phyloP scores from a whole-genome alignment of 2,329 filamentous ascomycete genomes.

The Talaromyces atroroseus region DNA sequence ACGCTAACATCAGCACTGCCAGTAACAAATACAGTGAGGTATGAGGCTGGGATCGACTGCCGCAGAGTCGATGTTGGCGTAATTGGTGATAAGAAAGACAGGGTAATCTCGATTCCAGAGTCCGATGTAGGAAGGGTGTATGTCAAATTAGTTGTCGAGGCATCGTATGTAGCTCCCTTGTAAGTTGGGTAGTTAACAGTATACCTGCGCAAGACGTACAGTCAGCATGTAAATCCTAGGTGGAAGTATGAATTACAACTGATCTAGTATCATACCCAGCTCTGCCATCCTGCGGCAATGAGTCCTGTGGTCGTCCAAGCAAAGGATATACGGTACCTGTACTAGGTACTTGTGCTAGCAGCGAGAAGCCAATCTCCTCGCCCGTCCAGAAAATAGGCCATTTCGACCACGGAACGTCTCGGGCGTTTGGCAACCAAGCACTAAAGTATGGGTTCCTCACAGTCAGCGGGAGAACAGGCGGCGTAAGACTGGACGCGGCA shows the following conservation, averaged over 20 bases:
- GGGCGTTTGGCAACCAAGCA: slow-evolving; percentile 67
- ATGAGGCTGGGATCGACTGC: slow-evolving; percentile 76
- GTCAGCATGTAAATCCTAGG: slow-evolving; percentile 1
- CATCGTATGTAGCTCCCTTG: slow-evolving; percentile 60
- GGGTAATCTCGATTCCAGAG: slow-evolving; percentile 46
- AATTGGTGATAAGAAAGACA: slow-evolving; percentile 69
- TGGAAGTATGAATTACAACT: background rate
- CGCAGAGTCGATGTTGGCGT: slow-evolving; percentile 75
- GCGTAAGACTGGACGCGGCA: slow-evolving; percentile 50
- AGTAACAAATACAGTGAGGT: slow-evolving; percentile 65
- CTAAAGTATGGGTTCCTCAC: slow-evolving; percentile 74
- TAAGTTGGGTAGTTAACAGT: slow-evolving; percentile 56
- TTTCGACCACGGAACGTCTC: slow-evolving; percentile 69
- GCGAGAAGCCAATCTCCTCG: slow-evolving; percentile 58
- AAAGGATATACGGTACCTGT: slow-evolving; percentile 59
- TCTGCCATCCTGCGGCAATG: slow-evolving; percentile 36
- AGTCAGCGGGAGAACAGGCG: slow-evolving; percentile 65
- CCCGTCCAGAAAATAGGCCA: slow-evolving; percentile 88
- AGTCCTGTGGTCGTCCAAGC: slow-evolving; percentile 62
- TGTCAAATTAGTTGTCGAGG: slow-evolving; percentile 64
- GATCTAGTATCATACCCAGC: slow-evolving; percentile 31
- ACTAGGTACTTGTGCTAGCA: slow-evolving; percentile 58
- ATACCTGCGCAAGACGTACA: slow-evolving; percentile 35
- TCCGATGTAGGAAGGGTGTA: slow-evolving; percentile 52
- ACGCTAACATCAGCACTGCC: slow-evolving; percentile 59